These are phyloP conservation scores for Pleurotus citrinopileatus DNA, from an alignment of 768 basidiomycete genomes.

Conservation along the genomic window DNA sequence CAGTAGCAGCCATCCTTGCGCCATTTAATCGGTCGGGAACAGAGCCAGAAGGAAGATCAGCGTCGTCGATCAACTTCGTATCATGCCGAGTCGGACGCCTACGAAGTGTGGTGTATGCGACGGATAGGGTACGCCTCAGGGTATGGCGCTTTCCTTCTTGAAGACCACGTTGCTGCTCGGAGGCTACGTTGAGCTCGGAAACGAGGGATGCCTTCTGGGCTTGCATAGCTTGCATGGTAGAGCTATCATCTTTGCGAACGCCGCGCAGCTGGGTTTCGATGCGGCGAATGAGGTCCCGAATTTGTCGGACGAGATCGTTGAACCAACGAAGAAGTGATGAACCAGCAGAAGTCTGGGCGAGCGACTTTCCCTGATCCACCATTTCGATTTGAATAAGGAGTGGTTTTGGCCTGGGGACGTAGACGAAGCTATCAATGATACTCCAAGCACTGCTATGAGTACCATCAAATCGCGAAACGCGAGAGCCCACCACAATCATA, in stretches of 20 bases:
- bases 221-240: neutral
- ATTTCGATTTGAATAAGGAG: slow-evolving; percentile 5
- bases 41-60: too few species aligned
- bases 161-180: neutral
- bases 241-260: neutral
- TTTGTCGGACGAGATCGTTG: slow-evolving; percentile 1
- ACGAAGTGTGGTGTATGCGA: neutral
- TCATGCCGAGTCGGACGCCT: neutral
- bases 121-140: neutral
- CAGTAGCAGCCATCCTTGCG: neutral
- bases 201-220: neutral
- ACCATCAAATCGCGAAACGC: slow-evolving; percentile 1
- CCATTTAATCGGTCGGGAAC: too few species aligned
- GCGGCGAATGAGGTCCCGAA: slow-evolving; percentile 6
- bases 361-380: slow-evolving; percentile 5
- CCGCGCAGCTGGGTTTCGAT: slow-evolving; percentile 4
- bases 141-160: neutral
- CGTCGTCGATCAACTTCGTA: neutral
- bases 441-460: slow-evolving; percentile 5
- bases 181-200: neutral
- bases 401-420: neutral
- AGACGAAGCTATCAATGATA: neutral
- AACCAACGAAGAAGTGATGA: slow-evolving; percentile 1
- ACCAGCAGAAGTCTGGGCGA: slow-evolving; percentile 2
- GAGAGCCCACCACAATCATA: slow-evolving; percentile 4